These are phyloP conservation scores for Amborella trichopoda DNA, from an alignment of 164 flowering plant genomes.

Conservation along the genomic window DNA sequence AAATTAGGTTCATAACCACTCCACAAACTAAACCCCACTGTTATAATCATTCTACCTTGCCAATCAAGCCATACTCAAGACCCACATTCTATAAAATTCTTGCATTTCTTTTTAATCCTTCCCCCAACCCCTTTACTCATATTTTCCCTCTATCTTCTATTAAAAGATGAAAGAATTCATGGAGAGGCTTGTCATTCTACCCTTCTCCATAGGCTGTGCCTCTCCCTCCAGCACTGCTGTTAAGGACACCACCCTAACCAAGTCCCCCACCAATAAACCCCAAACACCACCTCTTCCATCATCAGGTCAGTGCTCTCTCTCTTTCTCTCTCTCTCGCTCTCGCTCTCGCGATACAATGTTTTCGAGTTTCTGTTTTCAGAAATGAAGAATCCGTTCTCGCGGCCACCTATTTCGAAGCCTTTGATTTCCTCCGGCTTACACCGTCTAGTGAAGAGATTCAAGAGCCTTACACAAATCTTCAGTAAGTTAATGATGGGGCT, in stretches of 20 bases:
- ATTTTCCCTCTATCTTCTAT: conserved; percentile 3
- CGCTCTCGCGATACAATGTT: background rate
- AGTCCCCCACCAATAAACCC: conserved; percentile 16
- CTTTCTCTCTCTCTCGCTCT: too few relatives aligned
- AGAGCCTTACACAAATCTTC: conserved; percentile 61
- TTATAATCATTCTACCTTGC: background rate
- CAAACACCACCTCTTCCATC: conserved; percentile 4
- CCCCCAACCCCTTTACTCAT: background rate
- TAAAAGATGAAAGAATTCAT: conserved; percentile 35
- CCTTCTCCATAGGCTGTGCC: conserved; percentile 48
- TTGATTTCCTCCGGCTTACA: conserved; percentile 42
- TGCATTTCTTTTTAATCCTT: background rate
- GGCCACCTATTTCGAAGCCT: conserved; percentile 33
- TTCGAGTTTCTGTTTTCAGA: conserved; percentile 6
- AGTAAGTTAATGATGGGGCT: conserved; percentile 25
- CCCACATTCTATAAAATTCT: background rate
- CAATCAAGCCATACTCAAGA: background rate
- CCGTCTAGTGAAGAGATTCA: conserved; percentile 54
- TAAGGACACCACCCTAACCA: conserved; percentile 14
- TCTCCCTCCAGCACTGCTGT: conserved; percentile 40
- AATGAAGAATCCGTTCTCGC: conserved; percentile 35
- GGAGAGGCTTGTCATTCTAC: conserved; percentile 61
- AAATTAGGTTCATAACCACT: background rate
- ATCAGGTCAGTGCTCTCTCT: conserved; percentile 2
- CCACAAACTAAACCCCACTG: background rate